These are phyloP conservation scores for Cladosporium sp. DNA, from an alignment of 2,329 filamentous ascomycete species.

Conservation along the genomic window DNA sequence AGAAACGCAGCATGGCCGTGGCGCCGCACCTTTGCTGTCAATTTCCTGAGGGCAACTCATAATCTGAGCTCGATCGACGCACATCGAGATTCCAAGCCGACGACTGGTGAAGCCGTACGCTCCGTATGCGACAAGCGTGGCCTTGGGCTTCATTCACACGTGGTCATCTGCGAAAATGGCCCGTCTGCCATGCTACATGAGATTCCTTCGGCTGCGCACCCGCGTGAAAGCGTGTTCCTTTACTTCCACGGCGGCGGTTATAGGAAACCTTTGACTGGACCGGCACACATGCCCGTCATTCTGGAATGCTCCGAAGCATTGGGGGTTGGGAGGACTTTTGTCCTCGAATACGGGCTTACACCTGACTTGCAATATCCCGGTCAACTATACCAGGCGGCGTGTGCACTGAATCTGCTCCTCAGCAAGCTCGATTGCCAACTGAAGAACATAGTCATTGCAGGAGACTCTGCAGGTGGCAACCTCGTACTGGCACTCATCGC, in stretches of 20 bases:
- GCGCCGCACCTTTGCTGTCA: background rate
- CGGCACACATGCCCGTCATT: constrained; percentile 42
- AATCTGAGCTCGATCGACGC: background rate
- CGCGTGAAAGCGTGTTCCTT: constrained; percentile 29
- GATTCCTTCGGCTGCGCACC: background rate
- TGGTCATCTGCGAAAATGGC: background rate
- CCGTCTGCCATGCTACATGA: background rate
- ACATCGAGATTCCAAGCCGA: background rate
- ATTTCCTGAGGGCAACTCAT: background rate
- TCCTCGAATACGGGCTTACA: constrained; percentile 53
- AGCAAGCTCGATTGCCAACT: background rate
- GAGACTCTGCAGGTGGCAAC: constrained; percentile 53
- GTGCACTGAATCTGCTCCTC: constrained; percentile 39
- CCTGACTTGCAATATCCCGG: constrained; percentile 42
- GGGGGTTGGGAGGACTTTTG: constrained; percentile 28
- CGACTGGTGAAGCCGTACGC: background rate
- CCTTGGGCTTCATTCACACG: background rate
- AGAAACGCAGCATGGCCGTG: background rate
- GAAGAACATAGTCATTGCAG: constrained; percentile 43
- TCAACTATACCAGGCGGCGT: constrained; percentile 45
- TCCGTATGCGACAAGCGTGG: background rate
- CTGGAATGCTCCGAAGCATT: constrained; percentile 38
- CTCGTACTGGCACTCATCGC: constrained; percentile 44
- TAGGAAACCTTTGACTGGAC: constrained; percentile 37
- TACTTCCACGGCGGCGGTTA: constrained; percentile 56